Percentiles rank a stretch among this genome's conserved stretches.
Evolutionary conservation across 176 grass and related monocot species (phyloP).

Genomic region (Luzula sylvatica): DNA sequence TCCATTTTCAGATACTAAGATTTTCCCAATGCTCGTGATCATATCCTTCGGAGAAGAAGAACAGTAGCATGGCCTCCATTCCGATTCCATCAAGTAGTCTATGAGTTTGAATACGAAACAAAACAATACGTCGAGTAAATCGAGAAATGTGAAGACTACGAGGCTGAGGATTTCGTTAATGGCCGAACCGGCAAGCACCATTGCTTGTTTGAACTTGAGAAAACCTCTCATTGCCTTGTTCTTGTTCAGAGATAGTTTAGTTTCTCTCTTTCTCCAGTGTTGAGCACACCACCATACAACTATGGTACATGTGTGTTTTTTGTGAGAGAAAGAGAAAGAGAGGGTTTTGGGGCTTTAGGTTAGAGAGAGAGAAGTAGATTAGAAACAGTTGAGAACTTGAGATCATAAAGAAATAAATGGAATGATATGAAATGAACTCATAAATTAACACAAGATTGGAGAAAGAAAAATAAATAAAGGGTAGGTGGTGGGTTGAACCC

Average conservation of each 20-base stretch:
- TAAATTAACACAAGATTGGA: too few species aligned
- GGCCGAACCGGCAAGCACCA: constrained; percentile 41
- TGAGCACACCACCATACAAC: constrained; percentile 21
- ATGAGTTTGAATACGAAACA: constrained; percentile 62
- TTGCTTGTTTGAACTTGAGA: constrained; percentile 16
- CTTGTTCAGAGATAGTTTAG: not conserved
- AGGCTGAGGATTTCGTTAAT: constrained; percentile 72
- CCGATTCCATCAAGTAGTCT: constrained; percentile 68
- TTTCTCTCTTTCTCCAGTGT: not conserved
- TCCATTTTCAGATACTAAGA: constrained; percentile 69
- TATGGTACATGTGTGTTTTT: constrained; percentile 15
- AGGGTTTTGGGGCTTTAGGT: not conserved
- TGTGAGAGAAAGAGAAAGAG: constrained; percentile 7
- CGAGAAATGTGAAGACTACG: constrained; percentile 67
- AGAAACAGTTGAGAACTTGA: constrained; percentile 30
- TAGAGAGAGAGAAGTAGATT: not conserved
- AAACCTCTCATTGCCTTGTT: constrained; percentile 10
- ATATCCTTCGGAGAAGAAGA: constrained; percentile 31
- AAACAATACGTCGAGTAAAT: constrained; percentile 60
- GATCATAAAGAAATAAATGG: too few species aligned
- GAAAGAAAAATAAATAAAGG: constrained; percentile 30
- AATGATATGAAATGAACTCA: too few species aligned
- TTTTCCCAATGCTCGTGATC: constrained; percentile 38
- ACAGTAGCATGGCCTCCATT: constrained; percentile 96
- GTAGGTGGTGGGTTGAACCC: constrained; percentile 74